Base-by-base conservation (phyloP, 2,329 filamentous ascomycete species). In the Fusarium guadeloupense region DNA sequence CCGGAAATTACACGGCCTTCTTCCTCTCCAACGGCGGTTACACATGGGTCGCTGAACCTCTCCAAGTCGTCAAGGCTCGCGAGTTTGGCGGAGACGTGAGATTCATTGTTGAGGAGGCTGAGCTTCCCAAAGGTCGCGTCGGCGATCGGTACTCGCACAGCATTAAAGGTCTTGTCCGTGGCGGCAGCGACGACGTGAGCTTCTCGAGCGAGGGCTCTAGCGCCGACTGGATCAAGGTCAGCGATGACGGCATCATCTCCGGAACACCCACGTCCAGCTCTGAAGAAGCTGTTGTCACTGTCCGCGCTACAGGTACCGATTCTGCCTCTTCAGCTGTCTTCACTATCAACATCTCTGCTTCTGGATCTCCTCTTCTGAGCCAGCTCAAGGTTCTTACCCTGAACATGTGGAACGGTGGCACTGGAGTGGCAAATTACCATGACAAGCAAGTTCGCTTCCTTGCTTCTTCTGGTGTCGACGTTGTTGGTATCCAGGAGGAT, bases 331-430 rank as follows among this genome's bases (percentile, higher is more conserved):
- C 56, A 3, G 67, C 75, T 1, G 47, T 60, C 12, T 68, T 77
- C 34, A 69, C 46, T 4, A 75, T 79, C 21, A 76, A 73, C 3
- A 70, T 79, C 3, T 26, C 31, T 13, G 28, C 62, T 62, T 9
- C 53, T 53, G 67, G 69, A 13, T 34, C 66, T 3, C 55, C 64
- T 6, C 70, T 80, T 3, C 67, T 79, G 2, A 67, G 72, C 9
- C 44, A 74, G 20, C 63, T 79, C 28, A 69, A 69, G 34, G 72
- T 79, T 12, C 62, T 79, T 42, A 70, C 74, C 5, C 74, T 71
- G 51, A 80, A 80, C 66, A 67, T 80, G 45, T 80, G 78, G 78
- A 61, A 70, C 40, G 75, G 76, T 5, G 77, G 76, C 38, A 70
- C 70, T 3, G 57, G 68, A 9, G 72, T 79, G 26, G 71, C 72